Evolutionary conservation across 257 asterid genomes (phyloP).

Genomic region (Salvia miltiorrhiza): DNA sequence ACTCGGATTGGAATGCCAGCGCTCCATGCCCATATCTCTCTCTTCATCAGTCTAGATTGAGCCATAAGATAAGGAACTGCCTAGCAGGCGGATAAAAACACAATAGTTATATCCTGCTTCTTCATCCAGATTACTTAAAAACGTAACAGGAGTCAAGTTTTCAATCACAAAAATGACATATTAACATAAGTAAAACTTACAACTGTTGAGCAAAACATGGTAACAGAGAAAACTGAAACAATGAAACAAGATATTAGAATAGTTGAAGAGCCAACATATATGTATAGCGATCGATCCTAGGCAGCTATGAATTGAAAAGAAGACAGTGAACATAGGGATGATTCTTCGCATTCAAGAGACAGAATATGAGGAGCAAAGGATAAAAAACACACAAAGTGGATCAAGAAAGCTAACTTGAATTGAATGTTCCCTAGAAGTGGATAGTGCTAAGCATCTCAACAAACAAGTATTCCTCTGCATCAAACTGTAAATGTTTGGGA

Average conservation of each 20-base stretch:
- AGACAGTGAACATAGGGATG: neutral
- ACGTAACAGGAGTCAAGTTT: no score
- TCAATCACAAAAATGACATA: neutral
- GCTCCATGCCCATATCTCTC: no score
- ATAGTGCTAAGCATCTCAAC: neutral
- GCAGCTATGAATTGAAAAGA: neutral
- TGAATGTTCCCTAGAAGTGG: conserved; percentile 1
- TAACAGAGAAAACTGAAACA: neutral
- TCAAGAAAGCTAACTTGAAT: neutral
- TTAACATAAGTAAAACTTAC: no score
- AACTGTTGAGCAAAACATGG: neutral
- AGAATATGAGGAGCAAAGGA: neutral
- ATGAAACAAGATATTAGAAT: neutral
- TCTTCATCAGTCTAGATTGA: no score
- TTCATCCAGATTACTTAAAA: no score
- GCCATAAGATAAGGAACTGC: no score
- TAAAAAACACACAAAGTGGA: neutral
- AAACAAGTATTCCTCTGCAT: neutral
- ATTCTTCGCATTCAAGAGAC: neutral
- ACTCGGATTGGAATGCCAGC: no score
- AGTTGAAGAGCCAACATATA: neutral
- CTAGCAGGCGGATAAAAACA: no score
- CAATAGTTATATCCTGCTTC: no score
- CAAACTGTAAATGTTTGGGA: neutral
- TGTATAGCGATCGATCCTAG: neutral